Evolutionary conservation across 1,139 yeast genomes (phyloP).

Genomic region (Groenewaldozyma auringiensis): DNA sequence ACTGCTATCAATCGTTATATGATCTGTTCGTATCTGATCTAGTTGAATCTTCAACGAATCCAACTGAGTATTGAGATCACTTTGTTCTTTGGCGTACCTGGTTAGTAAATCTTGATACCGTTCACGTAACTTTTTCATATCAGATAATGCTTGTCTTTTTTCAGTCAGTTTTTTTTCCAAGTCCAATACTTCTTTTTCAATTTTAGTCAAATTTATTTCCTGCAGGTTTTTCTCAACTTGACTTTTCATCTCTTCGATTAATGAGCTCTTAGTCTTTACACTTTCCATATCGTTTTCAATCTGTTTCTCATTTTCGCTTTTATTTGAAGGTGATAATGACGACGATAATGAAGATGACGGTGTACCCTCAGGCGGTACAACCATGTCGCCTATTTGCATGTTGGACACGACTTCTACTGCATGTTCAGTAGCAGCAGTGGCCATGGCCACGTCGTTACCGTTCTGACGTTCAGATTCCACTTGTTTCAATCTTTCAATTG

Average conservation of each 20-base stretch:
- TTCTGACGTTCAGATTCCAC: background rate
- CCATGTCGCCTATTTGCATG: no score
- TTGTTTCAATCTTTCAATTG: background rate
- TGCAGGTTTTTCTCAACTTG: conserved; percentile 10
- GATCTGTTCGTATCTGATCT: background rate
- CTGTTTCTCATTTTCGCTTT: background rate
- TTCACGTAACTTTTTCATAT: background rate
- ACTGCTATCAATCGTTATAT: background rate
- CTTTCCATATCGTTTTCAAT: background rate
- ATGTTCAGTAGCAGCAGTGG: conserved; percentile 1
- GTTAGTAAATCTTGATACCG: background rate
- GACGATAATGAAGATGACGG: no score
- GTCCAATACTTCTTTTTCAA: conserved; percentile 15
- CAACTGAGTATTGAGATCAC: background rate
- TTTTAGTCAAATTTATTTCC: conserved; percentile 5
- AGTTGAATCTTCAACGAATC: background rate
- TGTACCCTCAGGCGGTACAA: no score
- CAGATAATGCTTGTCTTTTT: conserved; percentile 3
- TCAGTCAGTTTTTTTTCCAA: conserved; percentile 10
- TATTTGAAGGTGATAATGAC: background rate
- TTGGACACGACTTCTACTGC: background rate
- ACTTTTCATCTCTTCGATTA: conserved; percentile 7
- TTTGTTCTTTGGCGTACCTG: background rate
- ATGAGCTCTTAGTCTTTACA: background rate
- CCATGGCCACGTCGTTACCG: background rate